phyloP scores from a whole-genome alignment of 768 basidiomycete species.

The Russula virescens region DNA sequence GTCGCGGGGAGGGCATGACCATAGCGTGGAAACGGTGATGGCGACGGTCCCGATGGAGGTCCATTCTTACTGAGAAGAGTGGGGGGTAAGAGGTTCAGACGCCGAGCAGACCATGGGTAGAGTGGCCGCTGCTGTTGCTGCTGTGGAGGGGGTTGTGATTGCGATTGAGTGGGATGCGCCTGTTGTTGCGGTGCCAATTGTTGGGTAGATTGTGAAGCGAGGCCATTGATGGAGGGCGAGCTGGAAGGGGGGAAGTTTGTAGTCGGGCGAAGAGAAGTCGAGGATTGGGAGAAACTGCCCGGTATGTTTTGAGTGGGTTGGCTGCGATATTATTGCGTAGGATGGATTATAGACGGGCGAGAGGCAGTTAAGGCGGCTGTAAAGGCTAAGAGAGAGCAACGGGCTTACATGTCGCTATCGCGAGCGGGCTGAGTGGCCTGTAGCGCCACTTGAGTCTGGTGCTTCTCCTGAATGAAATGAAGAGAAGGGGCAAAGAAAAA shows the following conservation, averaged over 20 bases:
- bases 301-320: conserved; percentile 16
- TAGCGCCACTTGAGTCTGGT: conserved; percentile 15
- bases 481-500: not conserved
- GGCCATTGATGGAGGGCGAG: conserved; percentile 33
- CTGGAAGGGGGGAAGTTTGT: conserved; percentile 31
- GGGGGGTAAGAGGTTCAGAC: conserved; percentile 65
- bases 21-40: conserved; percentile 92
- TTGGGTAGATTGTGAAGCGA: conserved; percentile 26
- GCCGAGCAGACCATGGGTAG: conserved; percentile 81
- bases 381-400: not conserved
- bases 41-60: conserved; percentile 64
- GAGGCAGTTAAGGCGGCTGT: conserved; percentile 9
- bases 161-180: conserved; percentile 26
- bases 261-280: conserved; percentile 29
- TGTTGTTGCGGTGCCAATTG: conserved; percentile 32
- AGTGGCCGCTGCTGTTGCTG: conserved; percentile 46
- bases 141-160: conserved; percentile 27
- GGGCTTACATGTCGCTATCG: conserved; percentile 16
- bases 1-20: conserved; percentile 86
- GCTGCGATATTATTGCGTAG: not conserved
- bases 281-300: conserved; percentile 3
- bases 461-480: conserved; percentile 22
- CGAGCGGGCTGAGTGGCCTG: conserved; percentile 20
- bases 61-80: conserved; percentile 55
- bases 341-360: not conserved